A percentile compares a stretch with the other conserved stretches of the same genome.
phyloP scores from a whole-genome alignment of 2,329 filamentous ascomycete species.

The Colletotrichum sp. region DNA sequence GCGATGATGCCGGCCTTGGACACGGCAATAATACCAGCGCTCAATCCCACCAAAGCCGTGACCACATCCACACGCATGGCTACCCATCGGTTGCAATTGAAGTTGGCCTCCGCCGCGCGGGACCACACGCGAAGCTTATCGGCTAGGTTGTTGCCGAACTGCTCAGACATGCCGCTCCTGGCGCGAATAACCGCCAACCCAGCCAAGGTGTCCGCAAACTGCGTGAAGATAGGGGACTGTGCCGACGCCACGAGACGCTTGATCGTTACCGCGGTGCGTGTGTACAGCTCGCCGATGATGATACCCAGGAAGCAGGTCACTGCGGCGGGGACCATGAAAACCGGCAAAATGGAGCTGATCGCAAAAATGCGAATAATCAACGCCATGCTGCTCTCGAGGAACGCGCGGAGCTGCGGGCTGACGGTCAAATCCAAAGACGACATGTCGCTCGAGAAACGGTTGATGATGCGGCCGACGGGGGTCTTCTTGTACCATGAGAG shows the following conservation, averaged over 20 bases:
- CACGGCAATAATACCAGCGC: constrained; percentile 58
- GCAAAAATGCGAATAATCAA: constrained; percentile 51
- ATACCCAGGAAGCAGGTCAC: constrained; percentile 51
- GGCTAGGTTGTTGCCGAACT: constrained; percentile 54
- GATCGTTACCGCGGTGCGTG: constrained; percentile 50
- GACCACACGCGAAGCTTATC: constrained; percentile 52
- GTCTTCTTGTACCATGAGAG: constrained; percentile 62
- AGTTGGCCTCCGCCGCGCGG: constrained; percentile 52
- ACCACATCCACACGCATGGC: constrained; percentile 59
- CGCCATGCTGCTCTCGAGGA: constrained; percentile 45
- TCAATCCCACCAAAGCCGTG: constrained; percentile 55
- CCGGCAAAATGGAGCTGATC: constrained; percentile 56
- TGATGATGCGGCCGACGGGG: constrained; percentile 56
- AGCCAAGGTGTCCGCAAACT: constrained; percentile 58
- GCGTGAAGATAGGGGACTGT: constrained; percentile 60
- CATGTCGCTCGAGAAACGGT: constrained; percentile 63
- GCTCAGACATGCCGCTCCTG: constrained; percentile 42
- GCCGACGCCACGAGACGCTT: constrained; percentile 50
- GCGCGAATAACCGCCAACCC: constrained; percentile 56
- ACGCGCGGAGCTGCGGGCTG: constrained; percentile 47
- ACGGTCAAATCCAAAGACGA: constrained; percentile 57
- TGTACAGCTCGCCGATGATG: constrained; percentile 54
- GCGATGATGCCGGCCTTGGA: constrained; percentile 49
- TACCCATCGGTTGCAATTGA: constrained; percentile 64
- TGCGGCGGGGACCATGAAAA: constrained; percentile 53